These are phyloP conservation scores for Boletus barrowsii DNA, from an alignment of 768 basidiomycete genomes.

Conservation along the genomic window DNA sequence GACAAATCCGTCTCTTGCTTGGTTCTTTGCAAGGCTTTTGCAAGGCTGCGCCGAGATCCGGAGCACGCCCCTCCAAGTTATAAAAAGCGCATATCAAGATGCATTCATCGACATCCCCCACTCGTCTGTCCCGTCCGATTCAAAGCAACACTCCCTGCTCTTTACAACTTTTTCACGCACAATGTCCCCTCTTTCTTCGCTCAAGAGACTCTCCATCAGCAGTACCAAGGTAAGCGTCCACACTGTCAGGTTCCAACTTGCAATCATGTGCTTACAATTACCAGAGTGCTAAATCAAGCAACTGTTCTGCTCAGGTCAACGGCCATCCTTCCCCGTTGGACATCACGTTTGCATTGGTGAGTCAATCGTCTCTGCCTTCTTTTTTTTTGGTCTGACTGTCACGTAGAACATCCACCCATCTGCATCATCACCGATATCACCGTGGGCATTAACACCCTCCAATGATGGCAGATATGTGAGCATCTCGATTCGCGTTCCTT, in stretches of 20 bases:
- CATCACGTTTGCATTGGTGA: constrained; percentile 20
- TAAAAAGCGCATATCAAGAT: constrained; percentile 15
- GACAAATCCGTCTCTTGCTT: too few species aligned
- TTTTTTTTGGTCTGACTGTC: not conserved
- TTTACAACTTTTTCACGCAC: not conserved
- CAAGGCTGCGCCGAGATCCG: constrained; percentile 11
- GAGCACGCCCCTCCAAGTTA: constrained; percentile 1
- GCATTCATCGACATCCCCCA: not conserved
- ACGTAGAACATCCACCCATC: constrained; percentile 7
- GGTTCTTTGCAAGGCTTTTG: too few species aligned
- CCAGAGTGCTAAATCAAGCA: constrained; percentile 20
- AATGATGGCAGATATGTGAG: constrained; percentile 17
- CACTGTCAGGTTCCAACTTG: not conserved
- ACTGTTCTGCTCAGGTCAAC: constrained; percentile 10
- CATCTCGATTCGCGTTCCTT: not conserved
- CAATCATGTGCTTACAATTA: not conserved
- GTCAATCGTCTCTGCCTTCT: not conserved
- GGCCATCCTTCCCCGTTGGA: constrained; percentile 20
- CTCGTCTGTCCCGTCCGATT: not conserved
- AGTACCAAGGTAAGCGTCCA: constrained; percentile 19
- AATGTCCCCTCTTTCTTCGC: constrained; percentile 17
- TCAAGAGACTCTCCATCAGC: constrained; percentile 22
- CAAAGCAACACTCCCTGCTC: not conserved
- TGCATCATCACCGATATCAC: not conserved
- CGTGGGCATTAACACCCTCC: not conserved